Evolutionary conservation across 192 early-diverging fungal species (phyloP), one percentile per base, ranked within the genome.

Genomic region (Thamnidium elegans): DNA sequence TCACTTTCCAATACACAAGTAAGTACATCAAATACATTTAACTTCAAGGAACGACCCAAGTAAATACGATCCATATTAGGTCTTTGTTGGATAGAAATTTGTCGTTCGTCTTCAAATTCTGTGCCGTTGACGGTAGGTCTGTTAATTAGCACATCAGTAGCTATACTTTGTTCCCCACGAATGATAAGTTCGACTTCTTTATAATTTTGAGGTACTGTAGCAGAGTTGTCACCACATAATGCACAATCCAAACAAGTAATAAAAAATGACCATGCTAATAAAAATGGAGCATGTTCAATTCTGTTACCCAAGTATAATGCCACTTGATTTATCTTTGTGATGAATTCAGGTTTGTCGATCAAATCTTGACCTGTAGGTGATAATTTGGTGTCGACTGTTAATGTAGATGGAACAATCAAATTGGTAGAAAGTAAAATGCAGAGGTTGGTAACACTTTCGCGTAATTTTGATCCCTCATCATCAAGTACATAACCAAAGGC

Each of bases 231-330:
- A 39, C 36, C 36, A 39, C 4, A 39, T 52, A 69, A 26, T 5
- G 43, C 15, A 30, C 44, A 46, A 20, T 64, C 51, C 2, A 71
- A 13, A 30, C 34, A 31, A 1, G 59, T 55, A 34, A 80, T 62
- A 3, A 80, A 66, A 62, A 61, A 73, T n/a, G 73, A 73, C 79
- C 79, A 80, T 0, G 76, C 79, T 21, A 81, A 61, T 21, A 81
- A 67, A 32, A 78, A 76, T 26, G 68, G 56, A 3, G 73, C 63
- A 39, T 76, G 66, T 42, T 65, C 63, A 32, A 68, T 69, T 21
- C 68, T 64, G 8, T 66, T 52, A 3, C 70, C 79, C 46, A 73
- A 58, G 8, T 47, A 51, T 23, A 72, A 63, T 3, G 71, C 71
- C 5, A 62, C 50, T 8, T 60, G 59, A 32, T 78, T 81, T 46